phyloP scores from a whole-genome alignment of 108 stramenopile species.

The Epithemia pelagica region DNA sequence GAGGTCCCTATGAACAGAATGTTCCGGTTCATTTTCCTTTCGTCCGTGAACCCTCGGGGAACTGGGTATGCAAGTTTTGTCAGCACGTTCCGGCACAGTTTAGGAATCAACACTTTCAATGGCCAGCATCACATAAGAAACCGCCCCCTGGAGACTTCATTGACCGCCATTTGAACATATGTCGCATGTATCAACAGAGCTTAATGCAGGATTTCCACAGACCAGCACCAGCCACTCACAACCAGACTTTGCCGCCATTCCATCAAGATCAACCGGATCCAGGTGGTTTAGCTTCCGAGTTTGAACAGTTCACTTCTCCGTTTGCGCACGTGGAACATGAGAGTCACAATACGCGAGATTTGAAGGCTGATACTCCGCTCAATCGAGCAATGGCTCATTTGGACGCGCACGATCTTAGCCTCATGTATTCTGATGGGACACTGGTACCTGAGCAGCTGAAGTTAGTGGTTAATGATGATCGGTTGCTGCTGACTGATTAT shows the following conservation, averaged over 20 bases:
- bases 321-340: background rate
- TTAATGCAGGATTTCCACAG: background rate
- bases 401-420: slow-evolving; percentile 14
- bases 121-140: slow-evolving; percentile 26
- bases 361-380: background rate
- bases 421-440: background rate
- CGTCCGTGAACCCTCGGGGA: slow-evolving; percentile 29
- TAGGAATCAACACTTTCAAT: slow-evolving; percentile 35
- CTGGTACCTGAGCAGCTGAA: slow-evolving; percentile 7
- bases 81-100: slow-evolving; percentile 29
- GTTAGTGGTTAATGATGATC: slow-evolving; percentile 49
- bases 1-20: slow-evolving; percentile 8
- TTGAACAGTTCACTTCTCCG: background rate
- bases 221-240: background rate
- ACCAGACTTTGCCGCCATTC: background rate
- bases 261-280: background rate
- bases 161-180: slow-evolving; percentile 47
- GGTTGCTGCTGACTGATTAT: slow-evolving; percentile 75
- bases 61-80: slow-evolving; percentile 52
- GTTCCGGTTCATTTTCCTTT: slow-evolving; percentile 33
- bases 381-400: slow-evolving; percentile 7
- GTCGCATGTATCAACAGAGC: slow-evolving; percentile 36
- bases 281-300: background rate
- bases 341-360: background rate
- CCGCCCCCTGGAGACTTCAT: slow-evolving; percentile 46